A percentile compares a stretch with the other conserved stretches of the same genome.
Evolutionary conservation across 2,329 filamentous ascomycete genomes (phyloP).

Genomic region (Xylariaceae sp.): DNA sequence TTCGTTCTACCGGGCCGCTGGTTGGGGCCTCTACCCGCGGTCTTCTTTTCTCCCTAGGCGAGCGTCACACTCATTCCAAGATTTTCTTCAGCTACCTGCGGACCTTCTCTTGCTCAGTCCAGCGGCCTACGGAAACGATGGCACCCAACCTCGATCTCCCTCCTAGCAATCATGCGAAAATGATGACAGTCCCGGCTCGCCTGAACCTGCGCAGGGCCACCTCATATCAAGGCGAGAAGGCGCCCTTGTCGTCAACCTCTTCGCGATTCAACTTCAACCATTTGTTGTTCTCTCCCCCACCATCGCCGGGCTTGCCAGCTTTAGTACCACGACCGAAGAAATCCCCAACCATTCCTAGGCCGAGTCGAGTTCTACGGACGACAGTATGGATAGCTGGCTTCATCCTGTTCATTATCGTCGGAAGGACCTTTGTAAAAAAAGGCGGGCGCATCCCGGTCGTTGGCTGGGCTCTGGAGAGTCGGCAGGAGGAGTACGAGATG

Average conservation of each 20-base stretch:
- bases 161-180: conserved; percentile 37
- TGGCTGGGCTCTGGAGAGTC: conserved; percentile 30
- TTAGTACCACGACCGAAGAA: conserved; percentile 59
- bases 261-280: conserved; percentile 61
- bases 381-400: conserved; percentile 47
- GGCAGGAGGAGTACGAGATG: conserved; percentile 54
- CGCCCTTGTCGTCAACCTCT: conserved; percentile 50
- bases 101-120: conserved; percentile 8
- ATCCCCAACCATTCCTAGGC: conserved; percentile 47
- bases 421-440: conserved; percentile 25
- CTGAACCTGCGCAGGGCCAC: conserved; percentile 52
- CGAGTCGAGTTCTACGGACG: conserved; percentile 49
- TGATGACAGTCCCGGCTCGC: conserved; percentile 46
- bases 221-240: conserved; percentile 49
- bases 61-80: too few species aligned
- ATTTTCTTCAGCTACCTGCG: too few species aligned
- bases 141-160: conserved; percentile 39
- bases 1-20: too few species aligned
- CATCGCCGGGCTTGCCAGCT: conserved; percentile 63
- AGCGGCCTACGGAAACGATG: conserved; percentile 26
- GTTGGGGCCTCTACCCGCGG: too few species aligned
- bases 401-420: conserved; percentile 44
- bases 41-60: too few species aligned
- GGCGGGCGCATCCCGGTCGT: conserved; percentile 25
- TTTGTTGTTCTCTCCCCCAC: conserved; percentile 59